Base-by-base conservation (phyloP, 495 filamentous ascomycete species). In the Xylona heveae region DNA sequence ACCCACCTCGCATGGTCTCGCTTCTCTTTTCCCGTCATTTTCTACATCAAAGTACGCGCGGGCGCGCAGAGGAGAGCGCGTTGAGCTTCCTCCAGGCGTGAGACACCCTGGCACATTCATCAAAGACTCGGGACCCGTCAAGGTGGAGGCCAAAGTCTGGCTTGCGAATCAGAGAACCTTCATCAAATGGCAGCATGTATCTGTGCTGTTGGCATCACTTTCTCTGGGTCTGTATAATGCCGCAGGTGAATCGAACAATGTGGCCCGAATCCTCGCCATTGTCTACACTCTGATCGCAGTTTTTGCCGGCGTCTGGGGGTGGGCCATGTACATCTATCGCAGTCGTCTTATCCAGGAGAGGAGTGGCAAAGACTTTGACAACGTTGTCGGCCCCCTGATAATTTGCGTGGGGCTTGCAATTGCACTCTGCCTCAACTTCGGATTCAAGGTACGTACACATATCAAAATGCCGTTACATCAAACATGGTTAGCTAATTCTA, bases 111-210 rank as follows among this genome's bases (percentile, higher is more conserved):
- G 64, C 1, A 60, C 63, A 28, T 81, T 84, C 67, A 74, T 97
- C 56, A 97, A 95, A 58, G 85, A 97, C 51, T 61, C 76, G 0
- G 84, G 85, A 0, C 80, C 82, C 1, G 62, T 95, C 21, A 68
- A 78, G 32, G 81, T 97, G 24, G 88, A 97, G 52, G 78, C 79
- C 24, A 97, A 97, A 53, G 85, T 97, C 4, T 97, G 88, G 84
- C 75, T 97, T 21, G 88, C 88, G 30, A 97, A 97, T 48, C 80
- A 97, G 55, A 70, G 88, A 28, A 97, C 88, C 0, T 97, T 92
- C 44, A 69, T 97, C 49, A 93, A 92, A 49, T 97, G 88, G 88
- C 76, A 93, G 51, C 83, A 95, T 46, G 77, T 95, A 40, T 74
- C 68, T 33, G 63, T 97, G 16, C 60, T 95, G 18, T 67, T 95